Base-by-base conservation (phyloP, 2,329 filamentous ascomycete species). In the Graphilbum sp. region DNA sequence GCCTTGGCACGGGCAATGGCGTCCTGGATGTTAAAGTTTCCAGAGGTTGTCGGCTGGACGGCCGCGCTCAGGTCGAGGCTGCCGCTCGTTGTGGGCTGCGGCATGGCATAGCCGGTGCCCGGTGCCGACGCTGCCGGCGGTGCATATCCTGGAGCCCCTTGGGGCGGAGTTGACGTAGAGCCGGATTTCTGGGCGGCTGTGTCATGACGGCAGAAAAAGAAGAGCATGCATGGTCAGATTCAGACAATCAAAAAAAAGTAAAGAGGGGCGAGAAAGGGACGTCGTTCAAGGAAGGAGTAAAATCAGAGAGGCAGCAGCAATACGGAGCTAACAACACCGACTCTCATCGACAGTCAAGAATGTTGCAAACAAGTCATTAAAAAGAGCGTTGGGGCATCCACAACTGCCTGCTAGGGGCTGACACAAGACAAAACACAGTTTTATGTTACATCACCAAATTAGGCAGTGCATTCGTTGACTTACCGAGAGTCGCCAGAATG, bases 1-100 rank as follows among this genome's bases (percentile, higher is more conserved):
- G 78, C 80, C 54, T 82, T 81, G 34, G 84, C 85, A 54, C 86
- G 84, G 30, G 85, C 82, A 49, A 93, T 78, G 35, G 84, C 81
- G 55, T 92, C 84, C 41, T 79, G 72, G 46, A 93, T 78, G 56
- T 78, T 88, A 49, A 92, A 78, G 17, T 79, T 84, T 41, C 85
- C 85, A 23, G 81, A 82, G 53, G 71, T 84, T 39, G 79, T 70
- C 5, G 85, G 84, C 50, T 81, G 80, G 52, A 90, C 83, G 9
- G 41, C 39, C 12, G 72, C 69, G 58, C 79, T 87, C 37, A 93
- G 60, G 52, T 93, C 84, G 45, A 92, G 65, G 48, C 73, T 86
- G 36, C 84, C 84, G 42, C 79, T 81, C 40, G 69, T 69, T 6
- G 78, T 72, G 3, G 82, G 81, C 47, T 76, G 75, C 3, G 27